Base-by-base conservation (phyloP, 2,329 filamentous ascomycete species). In the Diatrype stigma region DNA sequence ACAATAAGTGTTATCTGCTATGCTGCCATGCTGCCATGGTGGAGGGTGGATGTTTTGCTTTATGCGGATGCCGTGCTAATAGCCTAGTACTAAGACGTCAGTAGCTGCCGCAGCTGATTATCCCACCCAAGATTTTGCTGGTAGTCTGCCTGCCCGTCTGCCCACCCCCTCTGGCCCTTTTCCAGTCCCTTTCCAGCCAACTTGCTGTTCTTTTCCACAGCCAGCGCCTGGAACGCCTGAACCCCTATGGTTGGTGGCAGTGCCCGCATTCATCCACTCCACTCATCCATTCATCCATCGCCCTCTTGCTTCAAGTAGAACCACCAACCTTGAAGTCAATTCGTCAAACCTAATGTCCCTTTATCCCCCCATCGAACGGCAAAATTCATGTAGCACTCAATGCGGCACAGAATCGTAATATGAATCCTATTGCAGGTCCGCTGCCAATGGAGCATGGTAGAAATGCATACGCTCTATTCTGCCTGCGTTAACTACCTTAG, bases 91-190 rank as follows among this genome's bases (percentile, higher is more conserved):
- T 14, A 44, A 44, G 40, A 42, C n/a, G 21, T 44, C n/a, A 42
- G 21, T 44, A 19, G 40, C n/a, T 44, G 21, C 22, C 12, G 34
- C 63, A 65, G 64, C 60, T 67, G 65, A 67, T 67, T 65, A 50
- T 59, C 60, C 55, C 50, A 52, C 26, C 35, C 56, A 51, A 46
- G 14, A 37, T 16, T 37, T 16, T 37, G 34, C 34, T 37, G 34
- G 34, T 37, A 17, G 34, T 48, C 48, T 47, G 62, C 59, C 55
- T 64, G 62, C 60, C 60, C 64, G 63, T 66, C 55, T 56, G 54
- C 54, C 35, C 51, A 38, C 34, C 7, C 34, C 26, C 46, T 50
- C 53, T 32, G 51, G 34, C 32, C 12, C 32, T 28, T 22, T 57
- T 56, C 42, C 14, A 4, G 26, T 47, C 23, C 45, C 51, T 44